Evolutionary conservation across 2,329 filamentous ascomycete genomes (phyloP).

Genomic region (Eurotiales sp.): DNA sequence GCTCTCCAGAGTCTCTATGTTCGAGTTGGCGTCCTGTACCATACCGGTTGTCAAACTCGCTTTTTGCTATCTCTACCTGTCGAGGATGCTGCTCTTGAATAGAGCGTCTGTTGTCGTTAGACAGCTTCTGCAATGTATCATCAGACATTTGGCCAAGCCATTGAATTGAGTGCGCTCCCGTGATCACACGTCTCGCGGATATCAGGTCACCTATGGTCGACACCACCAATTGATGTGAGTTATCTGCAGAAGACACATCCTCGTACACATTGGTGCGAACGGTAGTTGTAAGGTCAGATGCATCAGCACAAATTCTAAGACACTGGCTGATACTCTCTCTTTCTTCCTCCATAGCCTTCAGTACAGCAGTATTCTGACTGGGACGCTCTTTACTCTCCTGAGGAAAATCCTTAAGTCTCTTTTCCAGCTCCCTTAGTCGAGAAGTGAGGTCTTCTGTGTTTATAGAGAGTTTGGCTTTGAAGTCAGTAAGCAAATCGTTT

Average conservation of each 20-base stretch:
- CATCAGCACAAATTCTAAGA: conserved; percentile 25
- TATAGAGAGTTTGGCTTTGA: conserved; percentile 20
- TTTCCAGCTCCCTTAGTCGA: conserved; percentile 22
- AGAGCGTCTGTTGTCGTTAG: conserved; percentile 19
- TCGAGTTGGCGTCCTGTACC: too few species aligned
- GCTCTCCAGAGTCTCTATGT: too few species aligned
- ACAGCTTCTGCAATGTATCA: conserved; percentile 27
- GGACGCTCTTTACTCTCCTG: conserved; percentile 4
- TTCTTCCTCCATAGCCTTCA: conserved; percentile 25
- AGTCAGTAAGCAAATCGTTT: conserved; percentile 13
- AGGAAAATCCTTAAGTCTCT: conserved; percentile 17
- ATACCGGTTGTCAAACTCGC: too few species aligned
- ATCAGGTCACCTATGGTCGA: conserved; percentile 31
- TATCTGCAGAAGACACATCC: conserved; percentile 25
- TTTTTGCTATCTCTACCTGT: too few species aligned
- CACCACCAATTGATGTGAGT: conserved; percentile 28
- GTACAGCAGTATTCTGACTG: conserved; percentile 16
- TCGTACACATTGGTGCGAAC: conserved; percentile 27
- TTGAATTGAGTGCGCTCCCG: conserved; percentile 34
- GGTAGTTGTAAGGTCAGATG: conserved; percentile 23
- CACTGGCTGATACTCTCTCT: conserved; percentile 26
- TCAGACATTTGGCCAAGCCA: conserved; percentile 32
- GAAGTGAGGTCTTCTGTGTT: conserved; percentile 21
- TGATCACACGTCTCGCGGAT: conserved; percentile 27
- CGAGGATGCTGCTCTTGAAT: too few species aligned